Percentiles rank a stretch among this genome's conserved stretches.
Evolutionary conservation across 441 rosid genomes (phyloP).

Genomic region (Mallotus repandus): DNA sequence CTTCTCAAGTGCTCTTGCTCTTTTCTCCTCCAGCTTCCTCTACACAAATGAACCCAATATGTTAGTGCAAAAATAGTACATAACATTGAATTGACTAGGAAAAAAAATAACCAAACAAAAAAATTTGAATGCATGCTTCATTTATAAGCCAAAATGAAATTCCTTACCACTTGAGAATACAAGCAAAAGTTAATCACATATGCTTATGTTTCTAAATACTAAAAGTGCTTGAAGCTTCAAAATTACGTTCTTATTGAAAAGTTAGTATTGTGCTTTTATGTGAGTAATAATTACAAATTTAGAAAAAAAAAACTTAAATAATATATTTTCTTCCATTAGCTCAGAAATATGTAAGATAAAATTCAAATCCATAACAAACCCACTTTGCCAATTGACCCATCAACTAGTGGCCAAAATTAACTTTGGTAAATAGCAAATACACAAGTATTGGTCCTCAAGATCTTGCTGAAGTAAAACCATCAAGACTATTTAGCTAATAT

Average conservation of each 20-base stretch:
- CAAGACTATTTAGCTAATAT: slow-evolving; percentile 2
- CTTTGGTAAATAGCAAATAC: not conserved
- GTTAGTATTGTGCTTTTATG: slow-evolving; percentile 4
- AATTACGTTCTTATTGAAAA: not conserved
- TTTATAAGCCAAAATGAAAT: not conserved
- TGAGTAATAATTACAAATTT: slow-evolving; percentile 14
- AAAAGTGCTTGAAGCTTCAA: not conserved
- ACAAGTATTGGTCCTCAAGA: not conserved
- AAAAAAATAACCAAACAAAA: not conserved
- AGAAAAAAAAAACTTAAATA: not conserved
- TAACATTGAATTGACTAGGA: not conserved
- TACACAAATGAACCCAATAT: slow-evolving; percentile 21
- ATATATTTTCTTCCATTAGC: not conserved
- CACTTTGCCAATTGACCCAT: slow-evolving; percentile 10
- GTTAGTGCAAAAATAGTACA: not conserved
- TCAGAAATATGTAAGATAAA: not conserved
- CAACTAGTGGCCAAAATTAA: slow-evolving; percentile 1
- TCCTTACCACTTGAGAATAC: not conserved
- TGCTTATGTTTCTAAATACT: not conserved
- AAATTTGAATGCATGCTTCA: not conserved
- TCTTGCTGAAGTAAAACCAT: slow-evolving; percentile 7
- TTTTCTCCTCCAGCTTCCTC: slow-evolving; percentile 95
- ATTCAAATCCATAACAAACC: slow-evolving; percentile 10
- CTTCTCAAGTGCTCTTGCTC: slow-evolving; percentile 79
- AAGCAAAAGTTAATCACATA: not conserved